Evolutionary conservation across 805 yeast genomes (phyloP).

Genomic region (Tetrapisispora pingtungensis): DNA sequence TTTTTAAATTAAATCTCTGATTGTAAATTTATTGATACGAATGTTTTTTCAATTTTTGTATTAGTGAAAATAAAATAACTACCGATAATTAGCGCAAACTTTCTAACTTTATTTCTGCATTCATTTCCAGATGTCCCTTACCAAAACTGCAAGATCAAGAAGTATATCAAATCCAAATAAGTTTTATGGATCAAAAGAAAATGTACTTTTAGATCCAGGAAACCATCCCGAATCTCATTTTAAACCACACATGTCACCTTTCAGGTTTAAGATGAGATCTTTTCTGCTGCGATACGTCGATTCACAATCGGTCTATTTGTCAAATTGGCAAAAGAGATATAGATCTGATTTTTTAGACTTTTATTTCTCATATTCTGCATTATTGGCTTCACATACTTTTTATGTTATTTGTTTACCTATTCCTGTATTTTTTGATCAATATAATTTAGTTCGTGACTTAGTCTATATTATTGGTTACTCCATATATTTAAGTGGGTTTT

Average conservation of each 20-base stretch:
- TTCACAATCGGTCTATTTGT: slow-evolving; percentile 53
- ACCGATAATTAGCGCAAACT: too few relatives aligned
- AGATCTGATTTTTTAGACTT: slow-evolving; percentile 49
- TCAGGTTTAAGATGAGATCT: slow-evolving; percentile 46
- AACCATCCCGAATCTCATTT: slow-evolving; percentile 59
- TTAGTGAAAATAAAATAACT: too few relatives aligned
- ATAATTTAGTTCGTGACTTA: slow-evolving; percentile 51
- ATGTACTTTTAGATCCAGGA: slow-evolving; percentile 53
- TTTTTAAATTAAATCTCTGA: too few relatives aligned
- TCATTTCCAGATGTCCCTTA: too few relatives aligned
- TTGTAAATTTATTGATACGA: too few relatives aligned
- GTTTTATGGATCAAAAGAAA: slow-evolving; percentile 9
- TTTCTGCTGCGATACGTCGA: slow-evolving; percentile 46
- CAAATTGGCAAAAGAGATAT: slow-evolving; percentile 41
- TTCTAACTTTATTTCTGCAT: too few relatives aligned
- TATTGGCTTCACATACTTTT: slow-evolving; percentile 87
- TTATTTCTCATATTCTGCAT: slow-evolving; percentile 81
- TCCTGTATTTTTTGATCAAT: slow-evolving; percentile 71
- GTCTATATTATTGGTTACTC: slow-evolving; percentile 51
- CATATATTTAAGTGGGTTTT: slow-evolving; percentile 57
- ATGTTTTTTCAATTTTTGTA: too few relatives aligned
- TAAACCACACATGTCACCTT: slow-evolving; percentile 41
- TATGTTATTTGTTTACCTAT: slow-evolving; percentile 82
- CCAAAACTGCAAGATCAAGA: slow-evolving; percentile 1
- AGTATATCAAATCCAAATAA: slow-evolving; percentile 13